These are phyloP conservation scores for Sugiyamaella grinbergsii DNA, from an alignment of 1,139 yeast genomes.

Conservation along the genomic window DNA sequence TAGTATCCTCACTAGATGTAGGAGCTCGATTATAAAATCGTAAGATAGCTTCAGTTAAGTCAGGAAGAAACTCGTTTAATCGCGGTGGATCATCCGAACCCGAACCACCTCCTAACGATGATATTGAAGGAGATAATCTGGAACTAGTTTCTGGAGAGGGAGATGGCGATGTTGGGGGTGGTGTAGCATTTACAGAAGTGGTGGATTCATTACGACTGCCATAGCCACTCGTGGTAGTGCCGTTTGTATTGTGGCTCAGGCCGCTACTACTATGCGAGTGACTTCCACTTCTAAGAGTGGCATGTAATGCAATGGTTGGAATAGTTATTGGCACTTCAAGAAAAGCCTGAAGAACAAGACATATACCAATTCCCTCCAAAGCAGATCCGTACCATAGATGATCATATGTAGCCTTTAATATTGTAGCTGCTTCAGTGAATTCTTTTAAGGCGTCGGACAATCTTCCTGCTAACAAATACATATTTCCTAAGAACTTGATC, in stretches of 20 bases:
- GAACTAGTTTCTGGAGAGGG: constrained; percentile 8
- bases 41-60: constrained; percentile 53
- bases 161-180: constrained; percentile 15
- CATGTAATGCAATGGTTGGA: constrained; percentile 51
- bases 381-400: constrained; percentile 87
- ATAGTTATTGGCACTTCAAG: constrained; percentile 61
- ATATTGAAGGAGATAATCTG: background rate
- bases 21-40: constrained; percentile 63
- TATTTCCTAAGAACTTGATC: constrained; percentile 71
- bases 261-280: constrained; percentile 5
- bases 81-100: constrained; percentile 20
- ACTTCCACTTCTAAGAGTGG: constrained; percentile 28
- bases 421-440: constrained; percentile 69
- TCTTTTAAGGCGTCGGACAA: constrained; percentile 67
- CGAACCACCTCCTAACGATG: background rate
- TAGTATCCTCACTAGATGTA: constrained; percentile 66
- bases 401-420: constrained; percentile 67
- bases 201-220: constrained; percentile 15
- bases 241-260: constrained; percentile 6
- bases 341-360: constrained; percentile 61
- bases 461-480: constrained; percentile 78
- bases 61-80: constrained; percentile 55
- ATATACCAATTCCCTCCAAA: constrained; percentile 73
- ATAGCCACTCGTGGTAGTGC: constrained; percentile 2
- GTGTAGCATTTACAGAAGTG: constrained; percentile 9